Evolutionary conservation across 2,329 filamentous ascomycete species (phyloP).

Genomic region (Boeremia lycopersici): DNA sequence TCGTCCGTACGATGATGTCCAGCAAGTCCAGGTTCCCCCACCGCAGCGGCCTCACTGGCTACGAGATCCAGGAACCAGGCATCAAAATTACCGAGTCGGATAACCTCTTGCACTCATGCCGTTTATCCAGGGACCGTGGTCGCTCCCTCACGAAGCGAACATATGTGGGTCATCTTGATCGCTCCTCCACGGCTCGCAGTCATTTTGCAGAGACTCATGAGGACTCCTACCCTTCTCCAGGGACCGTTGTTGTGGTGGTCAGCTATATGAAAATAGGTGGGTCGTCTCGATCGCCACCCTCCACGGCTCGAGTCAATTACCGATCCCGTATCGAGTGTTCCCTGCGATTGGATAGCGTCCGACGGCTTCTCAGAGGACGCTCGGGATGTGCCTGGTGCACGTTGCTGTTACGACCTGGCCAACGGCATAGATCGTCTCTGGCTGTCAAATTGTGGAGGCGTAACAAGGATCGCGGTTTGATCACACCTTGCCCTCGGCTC

Average conservation of each 20-base stretch:
- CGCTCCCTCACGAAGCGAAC: background rate
- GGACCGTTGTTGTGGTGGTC: background rate
- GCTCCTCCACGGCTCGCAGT: constrained; percentile 1
- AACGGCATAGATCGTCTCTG: constrained; percentile 3
- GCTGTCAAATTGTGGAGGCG: background rate
- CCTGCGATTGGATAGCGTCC: constrained; percentile 2
- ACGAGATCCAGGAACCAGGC: constrained; percentile 13
- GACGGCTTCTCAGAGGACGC: constrained; percentile 31
- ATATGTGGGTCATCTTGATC: constrained; percentile 2
- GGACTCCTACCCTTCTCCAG: background rate
- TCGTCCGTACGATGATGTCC: background rate
- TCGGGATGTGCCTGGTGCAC: constrained; percentile 31
- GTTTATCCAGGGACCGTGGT: constrained; percentile 2
- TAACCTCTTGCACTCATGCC: constrained; percentile 2
- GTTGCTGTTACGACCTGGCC: constrained; percentile 18
- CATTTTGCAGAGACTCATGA: background rate
- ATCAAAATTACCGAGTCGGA: constrained; percentile 12
- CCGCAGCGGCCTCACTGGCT: background rate
- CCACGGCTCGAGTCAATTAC: constrained; percentile 10
- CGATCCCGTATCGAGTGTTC: constrained; percentile 16
- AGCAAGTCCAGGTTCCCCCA: constrained; percentile 8
- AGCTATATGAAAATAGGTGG: background rate
- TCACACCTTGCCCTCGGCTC: background rate
- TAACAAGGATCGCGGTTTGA: background rate
- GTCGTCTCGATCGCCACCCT: constrained; percentile 1